Evolutionary conservation across 179 eudicot species (phyloP).

Genomic region (Patellifolia procumbens): DNA sequence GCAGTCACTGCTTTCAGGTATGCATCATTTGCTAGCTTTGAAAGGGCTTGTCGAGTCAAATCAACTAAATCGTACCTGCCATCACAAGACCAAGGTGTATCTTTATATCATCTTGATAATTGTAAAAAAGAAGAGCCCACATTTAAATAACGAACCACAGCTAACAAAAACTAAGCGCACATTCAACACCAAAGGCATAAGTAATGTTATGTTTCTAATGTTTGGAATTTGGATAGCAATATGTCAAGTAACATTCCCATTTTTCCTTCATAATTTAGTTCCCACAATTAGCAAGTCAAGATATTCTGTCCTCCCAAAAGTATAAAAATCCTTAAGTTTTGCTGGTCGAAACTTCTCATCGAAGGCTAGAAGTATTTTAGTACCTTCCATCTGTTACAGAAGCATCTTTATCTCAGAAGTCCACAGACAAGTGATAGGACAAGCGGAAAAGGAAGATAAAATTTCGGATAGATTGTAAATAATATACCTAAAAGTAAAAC

Average conservation of each 20-base stretch:
- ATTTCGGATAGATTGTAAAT: neutral
- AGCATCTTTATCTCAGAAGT: neutral
- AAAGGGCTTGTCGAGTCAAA: conserved; percentile 87
- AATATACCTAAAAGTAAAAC: conserved; percentile 81
- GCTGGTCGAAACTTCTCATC: neutral
- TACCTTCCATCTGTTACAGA: neutral
- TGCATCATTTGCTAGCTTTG: conserved; percentile 85
- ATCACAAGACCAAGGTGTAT: conserved; percentile 9
- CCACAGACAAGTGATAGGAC: neutral
- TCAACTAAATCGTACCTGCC: conserved; percentile 98
- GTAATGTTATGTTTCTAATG: neutral
- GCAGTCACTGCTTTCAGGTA: conserved; percentile 77
- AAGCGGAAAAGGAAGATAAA: neutral
- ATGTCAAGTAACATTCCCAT: neutral
- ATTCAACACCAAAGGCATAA: neutral
- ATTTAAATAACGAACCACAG: neutral
- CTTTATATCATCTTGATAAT: neutral
- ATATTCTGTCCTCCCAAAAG: neutral
- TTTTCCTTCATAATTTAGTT: too few relatives aligned
- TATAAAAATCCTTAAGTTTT: neutral
- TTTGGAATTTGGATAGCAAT: neutral
- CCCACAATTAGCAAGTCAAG: neutral
- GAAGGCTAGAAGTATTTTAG: neutral
- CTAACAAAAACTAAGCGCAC: neutral
- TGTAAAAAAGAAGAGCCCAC: neutral